Percentiles rank a stretch among this genome's conserved stretches.
These are phyloP conservation scores for Berkeleyomyces rouxiae DNA, from an alignment of 2,329 filamentous ascomycete genomes.

Conservation along the genomic window DNA sequence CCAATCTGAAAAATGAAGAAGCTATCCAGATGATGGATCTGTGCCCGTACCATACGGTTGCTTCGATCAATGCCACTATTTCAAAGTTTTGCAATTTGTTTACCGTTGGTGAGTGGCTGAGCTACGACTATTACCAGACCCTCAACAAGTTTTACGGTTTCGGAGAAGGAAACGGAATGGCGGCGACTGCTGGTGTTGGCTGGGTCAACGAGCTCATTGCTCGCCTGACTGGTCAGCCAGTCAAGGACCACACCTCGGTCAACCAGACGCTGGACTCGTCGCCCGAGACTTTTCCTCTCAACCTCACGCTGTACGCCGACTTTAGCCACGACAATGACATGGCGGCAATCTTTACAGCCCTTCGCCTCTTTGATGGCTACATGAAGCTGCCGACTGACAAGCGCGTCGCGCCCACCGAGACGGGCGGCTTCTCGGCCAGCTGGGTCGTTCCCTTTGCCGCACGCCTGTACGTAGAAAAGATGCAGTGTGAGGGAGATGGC, in stretches of 20 bases:
- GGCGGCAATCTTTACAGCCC: constrained; percentile 54
- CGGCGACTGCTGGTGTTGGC: constrained; percentile 71
- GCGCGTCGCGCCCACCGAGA: constrained; percentile 32
- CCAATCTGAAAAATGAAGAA: constrained; percentile 44
- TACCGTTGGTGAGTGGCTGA: constrained; percentile 51
- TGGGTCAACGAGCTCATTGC: constrained; percentile 79
- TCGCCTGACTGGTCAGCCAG: constrained; percentile 51
- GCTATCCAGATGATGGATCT: constrained; percentile 70
- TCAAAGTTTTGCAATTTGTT: constrained; percentile 68
- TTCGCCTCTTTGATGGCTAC: constrained; percentile 62
- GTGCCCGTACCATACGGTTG: constrained; percentile 73
- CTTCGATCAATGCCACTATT: constrained; percentile 32
- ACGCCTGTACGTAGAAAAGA: constrained; percentile 75
- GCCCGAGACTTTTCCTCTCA: constrained; percentile 55
- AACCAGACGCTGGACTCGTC: constrained; percentile 61
- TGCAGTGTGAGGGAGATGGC: constrained; percentile 37
- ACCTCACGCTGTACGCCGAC: constrained; percentile 58
- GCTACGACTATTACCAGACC: constrained; percentile 67
- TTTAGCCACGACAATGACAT: constrained; percentile 89
- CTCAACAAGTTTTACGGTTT: constrained; percentile 77
- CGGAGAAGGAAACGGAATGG: constrained; percentile 59
- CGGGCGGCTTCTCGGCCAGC: constrained; percentile 54
- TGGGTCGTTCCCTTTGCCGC: constrained; percentile 73
- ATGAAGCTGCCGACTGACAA: constrained; percentile 33
- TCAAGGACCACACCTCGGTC: constrained; percentile 56